Percentiles rank a stretch among this genome's conserved stretches.
Evolutionary conservation across 768 basidiomycete genomes (phyloP).

Genomic region (Neoboletus magnificus): DNA sequence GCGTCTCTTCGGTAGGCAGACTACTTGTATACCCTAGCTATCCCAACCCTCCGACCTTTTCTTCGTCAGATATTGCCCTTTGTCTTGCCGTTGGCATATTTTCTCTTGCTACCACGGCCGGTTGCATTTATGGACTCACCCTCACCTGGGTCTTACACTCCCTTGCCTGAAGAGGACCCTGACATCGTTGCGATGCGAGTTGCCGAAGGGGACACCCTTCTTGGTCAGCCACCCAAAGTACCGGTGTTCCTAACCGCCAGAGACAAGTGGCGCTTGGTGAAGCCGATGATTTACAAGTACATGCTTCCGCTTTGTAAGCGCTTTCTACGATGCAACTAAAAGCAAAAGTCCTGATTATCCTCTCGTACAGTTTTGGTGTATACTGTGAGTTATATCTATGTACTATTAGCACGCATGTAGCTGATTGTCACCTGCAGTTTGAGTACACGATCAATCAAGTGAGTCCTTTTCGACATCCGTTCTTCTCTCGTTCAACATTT

Average conservation of each 20-base stretch:
- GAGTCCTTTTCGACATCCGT: constrained; percentile 2
- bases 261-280: constrained; percentile 82
- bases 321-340: not conserved
- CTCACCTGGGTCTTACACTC: constrained; percentile 35
- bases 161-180: constrained; percentile 35
- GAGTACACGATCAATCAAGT: constrained; percentile 93
- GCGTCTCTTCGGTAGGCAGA: constrained; percentile 68
- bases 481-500: not conserved
- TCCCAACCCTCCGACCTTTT: not conserved
- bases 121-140: constrained; percentile 45
- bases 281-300: constrained; percentile 74
- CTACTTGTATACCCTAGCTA: not conserved
- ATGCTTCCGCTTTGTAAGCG: constrained; percentile 91
- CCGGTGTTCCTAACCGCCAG: constrained; percentile 52
- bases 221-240: constrained; percentile 36
- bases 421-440: constrained; percentile 48
- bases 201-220: constrained; percentile 29
- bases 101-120: constrained; percentile 68
- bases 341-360: constrained; percentile 12
- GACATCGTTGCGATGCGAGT: constrained; percentile 19
- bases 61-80: constrained; percentile 70
- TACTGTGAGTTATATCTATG: constrained; percentile 40
- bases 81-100: constrained; percentile 73
- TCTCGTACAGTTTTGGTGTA: constrained; percentile 52
- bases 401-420: not conserved